Conservation (phyloP, 2,329 filamentous ascomycete genomes). For the Seiridium cupressi region DNA sequence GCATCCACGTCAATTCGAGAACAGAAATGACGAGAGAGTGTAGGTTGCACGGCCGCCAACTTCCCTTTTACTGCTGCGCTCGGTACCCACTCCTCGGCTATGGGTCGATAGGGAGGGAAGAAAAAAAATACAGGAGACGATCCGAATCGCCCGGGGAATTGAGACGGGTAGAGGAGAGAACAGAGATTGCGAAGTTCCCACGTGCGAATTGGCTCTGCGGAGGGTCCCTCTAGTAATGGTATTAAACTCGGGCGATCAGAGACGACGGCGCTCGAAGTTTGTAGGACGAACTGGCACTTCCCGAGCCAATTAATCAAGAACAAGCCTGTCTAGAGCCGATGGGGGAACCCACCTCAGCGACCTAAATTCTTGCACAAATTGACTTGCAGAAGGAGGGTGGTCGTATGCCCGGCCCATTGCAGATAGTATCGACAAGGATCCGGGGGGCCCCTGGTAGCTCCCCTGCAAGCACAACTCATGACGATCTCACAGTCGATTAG, state of each 20-base stretch:
- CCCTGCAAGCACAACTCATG: not conserved
- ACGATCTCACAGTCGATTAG: not conserved
- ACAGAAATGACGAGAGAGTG: not conserved
- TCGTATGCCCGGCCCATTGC: slow-evolving; percentile 1
- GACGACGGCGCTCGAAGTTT: slow-evolving; percentile 3
- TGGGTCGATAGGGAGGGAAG: not conserved
- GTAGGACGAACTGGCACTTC: not conserved
- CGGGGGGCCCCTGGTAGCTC: not conserved
- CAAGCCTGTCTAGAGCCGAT: slow-evolving; percentile 7
- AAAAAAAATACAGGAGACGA: not conserved
- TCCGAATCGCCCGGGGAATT: not conserved
- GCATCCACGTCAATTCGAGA: not conserved
- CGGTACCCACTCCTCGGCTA: not conserved
- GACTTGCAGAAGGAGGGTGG: slow-evolving; percentile 7
- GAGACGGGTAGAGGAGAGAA: not conserved
- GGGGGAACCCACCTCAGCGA: not conserved
- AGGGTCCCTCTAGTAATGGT: slow-evolving; percentile 3
- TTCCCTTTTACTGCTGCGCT: not conserved
- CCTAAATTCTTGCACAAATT: slow-evolving; percentile 9
- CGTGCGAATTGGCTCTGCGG: slow-evolving; percentile 3
- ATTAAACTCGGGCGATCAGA: slow-evolving; percentile 8
- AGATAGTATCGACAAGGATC: slow-evolving; percentile 3
- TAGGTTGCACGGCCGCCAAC: not conserved
- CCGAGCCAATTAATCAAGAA: slow-evolving; percentile 6
- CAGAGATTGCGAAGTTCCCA: slow-evolving; percentile 3